Evolutionary conservation across 805 yeast genomes (phyloP), one percentile per base, ranked within the genome.

Genomic region (Cyberlindnera petersonii): DNA sequence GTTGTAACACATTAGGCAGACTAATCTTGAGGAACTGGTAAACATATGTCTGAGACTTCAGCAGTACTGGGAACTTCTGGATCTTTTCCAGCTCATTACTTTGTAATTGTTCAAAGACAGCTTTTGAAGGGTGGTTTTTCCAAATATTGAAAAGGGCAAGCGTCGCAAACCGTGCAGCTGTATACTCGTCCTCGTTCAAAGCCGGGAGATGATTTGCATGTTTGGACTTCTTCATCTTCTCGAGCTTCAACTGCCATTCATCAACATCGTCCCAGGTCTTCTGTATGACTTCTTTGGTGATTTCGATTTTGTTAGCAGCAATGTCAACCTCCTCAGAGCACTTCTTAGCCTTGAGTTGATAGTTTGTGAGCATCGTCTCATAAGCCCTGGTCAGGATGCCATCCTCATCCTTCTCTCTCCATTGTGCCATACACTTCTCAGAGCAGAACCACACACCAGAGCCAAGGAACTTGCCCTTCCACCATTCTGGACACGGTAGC

Each of bases 371-470:
- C 21, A 61, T 26, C 3, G 33, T 35, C 23, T 77, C 68, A 31
- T 75, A 59, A 1, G 58, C 46, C 11, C 42, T 33, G 2, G 66
- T 48, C 24, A 70, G 56, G n/a, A 70, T 37, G 0, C 61, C 59
- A 10, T 67, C 59, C 2, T 39, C 39, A 39, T 74, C 78, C 19
- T 53, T 53, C 1, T 29, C 37, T 8, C 35, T 23, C 63, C 75
- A 79, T 4, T 28, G 21, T 0, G 54, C 46, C 14, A 54, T 39
- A 47, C 86, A 80, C 5, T 48, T 44, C 6, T 65, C 70, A 1
- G 75, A 56, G 48, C 85, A 79, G 47, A 79, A 79, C 65, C 74
- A 75, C 22, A 75, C 47, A 5, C 74, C 74, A 13, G 68, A 68
- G 31, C 67, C 68, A 32, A 45, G 53, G 38, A 55, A 60, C 33